phyloP scores from a whole-genome alignment of 768 basidiomycete genomes.

The Calvatia gigantea region DNA sequence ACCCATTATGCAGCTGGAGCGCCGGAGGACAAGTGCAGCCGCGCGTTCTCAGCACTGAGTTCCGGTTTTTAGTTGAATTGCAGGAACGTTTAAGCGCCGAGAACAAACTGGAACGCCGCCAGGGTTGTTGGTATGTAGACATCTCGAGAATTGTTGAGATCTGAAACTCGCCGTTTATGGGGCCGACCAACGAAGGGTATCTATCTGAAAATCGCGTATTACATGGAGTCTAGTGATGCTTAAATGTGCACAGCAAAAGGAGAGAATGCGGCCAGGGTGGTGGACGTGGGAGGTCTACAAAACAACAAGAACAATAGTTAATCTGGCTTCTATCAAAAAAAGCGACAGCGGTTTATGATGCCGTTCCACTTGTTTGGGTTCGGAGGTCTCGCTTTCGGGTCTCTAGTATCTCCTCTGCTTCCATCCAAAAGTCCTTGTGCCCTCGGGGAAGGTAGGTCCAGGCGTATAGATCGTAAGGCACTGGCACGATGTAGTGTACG shows the following conservation, averaged over 20 bases:
- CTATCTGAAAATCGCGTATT: background rate
- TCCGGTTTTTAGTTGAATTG: background rate
- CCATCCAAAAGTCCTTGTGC: conserved; percentile 6
- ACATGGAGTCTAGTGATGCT: too few relatives aligned
- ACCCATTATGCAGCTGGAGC: background rate
- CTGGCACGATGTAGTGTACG: conserved; percentile 1
- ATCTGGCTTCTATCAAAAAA: background rate
- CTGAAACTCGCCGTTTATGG: too few relatives aligned
- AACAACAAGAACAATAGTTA: background rate
- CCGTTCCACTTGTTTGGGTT: background rate
- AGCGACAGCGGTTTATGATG: background rate
- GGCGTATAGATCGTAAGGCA: conserved; percentile 2
- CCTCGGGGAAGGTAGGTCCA: conserved; percentile 7
- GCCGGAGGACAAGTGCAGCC: background rate
- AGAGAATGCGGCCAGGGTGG: background rate
- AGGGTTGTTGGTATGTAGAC: too few relatives aligned
- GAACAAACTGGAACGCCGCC: too few relatives aligned
- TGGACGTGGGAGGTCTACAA: background rate
- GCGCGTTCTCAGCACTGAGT: background rate
- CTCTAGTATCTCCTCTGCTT: conserved; percentile 4
- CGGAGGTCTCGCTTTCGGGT: background rate
- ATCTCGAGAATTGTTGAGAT: too few relatives aligned
- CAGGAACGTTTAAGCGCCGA: too few relatives aligned
- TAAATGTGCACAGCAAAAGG: background rate
- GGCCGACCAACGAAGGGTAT: too few relatives aligned